A percentile compares a stretch with the other conserved stretches of the same genome.
Evolutionary conservation across 78 protist genomes (phyloP).

Genomic region (Andalucia godoyi): DNA sequence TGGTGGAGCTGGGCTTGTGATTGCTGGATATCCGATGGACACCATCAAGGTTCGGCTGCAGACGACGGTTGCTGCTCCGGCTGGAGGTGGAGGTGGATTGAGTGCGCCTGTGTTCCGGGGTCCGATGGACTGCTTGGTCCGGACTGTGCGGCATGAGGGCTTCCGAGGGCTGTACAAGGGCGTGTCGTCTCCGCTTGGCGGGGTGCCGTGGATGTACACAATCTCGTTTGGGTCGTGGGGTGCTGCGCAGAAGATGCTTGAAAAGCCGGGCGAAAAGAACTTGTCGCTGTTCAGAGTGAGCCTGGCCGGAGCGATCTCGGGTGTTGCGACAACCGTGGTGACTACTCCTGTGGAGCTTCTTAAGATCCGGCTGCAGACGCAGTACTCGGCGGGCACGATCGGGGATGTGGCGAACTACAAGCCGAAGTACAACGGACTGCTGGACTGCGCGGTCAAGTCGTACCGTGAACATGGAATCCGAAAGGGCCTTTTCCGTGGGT

Average conservation of each 20-base stretch:
- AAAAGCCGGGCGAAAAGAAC: background rate
- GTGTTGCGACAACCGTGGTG: background rate
- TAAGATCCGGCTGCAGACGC: background rate
- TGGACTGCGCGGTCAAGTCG: no score
- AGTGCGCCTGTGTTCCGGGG: no score
- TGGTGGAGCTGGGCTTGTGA: background rate
- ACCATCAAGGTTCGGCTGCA: constrained; percentile 6
- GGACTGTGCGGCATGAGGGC: background rate
- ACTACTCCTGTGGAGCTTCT: background rate
- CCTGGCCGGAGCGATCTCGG: background rate
- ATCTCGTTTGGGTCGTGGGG: background rate
- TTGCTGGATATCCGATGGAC: constrained; percentile 1
- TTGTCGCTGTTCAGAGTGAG: background rate
- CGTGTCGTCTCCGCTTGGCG: background rate
- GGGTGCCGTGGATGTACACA: background rate
- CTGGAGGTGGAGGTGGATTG: background rate
- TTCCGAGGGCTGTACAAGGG: background rate
- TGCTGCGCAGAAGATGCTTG: background rate
- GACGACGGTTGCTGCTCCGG: background rate
- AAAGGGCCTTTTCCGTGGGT: no score
- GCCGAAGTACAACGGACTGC: no score
- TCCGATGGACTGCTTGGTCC: no score
- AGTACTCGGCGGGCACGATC: background rate
- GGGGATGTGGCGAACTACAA: no score
- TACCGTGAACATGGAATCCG: no score